Evolutionary conservation across 176 grass and related monocot species (phyloP).

Genomic region (Carex kokanica): DNA sequence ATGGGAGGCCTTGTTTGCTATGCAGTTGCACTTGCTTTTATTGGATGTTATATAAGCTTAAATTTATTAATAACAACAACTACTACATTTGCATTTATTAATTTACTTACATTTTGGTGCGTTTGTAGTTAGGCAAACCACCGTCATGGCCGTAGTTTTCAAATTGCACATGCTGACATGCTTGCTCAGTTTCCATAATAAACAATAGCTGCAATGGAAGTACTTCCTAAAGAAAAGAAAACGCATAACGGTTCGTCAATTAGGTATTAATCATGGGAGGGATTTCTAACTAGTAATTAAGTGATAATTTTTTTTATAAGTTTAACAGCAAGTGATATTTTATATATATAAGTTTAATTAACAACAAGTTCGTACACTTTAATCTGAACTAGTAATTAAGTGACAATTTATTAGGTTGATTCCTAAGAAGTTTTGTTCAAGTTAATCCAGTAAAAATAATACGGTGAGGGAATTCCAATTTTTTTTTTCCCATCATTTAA

Average conservation of each 20-base stretch:
- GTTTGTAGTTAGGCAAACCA: not conserved
- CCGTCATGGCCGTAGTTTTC: not conserved
- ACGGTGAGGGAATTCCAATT: no score
- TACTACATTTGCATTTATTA: not conserved
- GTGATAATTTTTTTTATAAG: no score
- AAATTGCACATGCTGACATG: slow-evolving; percentile 4
- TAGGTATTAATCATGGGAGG: not conserved
- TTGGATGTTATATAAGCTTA: not conserved
- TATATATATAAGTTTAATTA: no score
- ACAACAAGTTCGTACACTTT: no score
- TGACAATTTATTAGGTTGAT: no score
- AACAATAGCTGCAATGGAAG: not conserved
- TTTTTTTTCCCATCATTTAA: no score
- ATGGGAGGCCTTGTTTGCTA: not conserved
- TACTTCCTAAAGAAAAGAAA: not conserved
- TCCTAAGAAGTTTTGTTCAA: no score
- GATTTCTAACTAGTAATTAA: no score
- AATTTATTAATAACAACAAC: no score
- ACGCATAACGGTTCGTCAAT: not conserved
- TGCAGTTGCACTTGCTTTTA: not conserved
- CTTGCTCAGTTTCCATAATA: not conserved
- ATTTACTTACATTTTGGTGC: not conserved
- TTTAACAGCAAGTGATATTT: no score
- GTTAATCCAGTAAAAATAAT: no score
- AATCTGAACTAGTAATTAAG: no score